Conservation (phyloP, 1,284 basidiomycete species). For the Pseudozyma hubeiensis region DNA sequence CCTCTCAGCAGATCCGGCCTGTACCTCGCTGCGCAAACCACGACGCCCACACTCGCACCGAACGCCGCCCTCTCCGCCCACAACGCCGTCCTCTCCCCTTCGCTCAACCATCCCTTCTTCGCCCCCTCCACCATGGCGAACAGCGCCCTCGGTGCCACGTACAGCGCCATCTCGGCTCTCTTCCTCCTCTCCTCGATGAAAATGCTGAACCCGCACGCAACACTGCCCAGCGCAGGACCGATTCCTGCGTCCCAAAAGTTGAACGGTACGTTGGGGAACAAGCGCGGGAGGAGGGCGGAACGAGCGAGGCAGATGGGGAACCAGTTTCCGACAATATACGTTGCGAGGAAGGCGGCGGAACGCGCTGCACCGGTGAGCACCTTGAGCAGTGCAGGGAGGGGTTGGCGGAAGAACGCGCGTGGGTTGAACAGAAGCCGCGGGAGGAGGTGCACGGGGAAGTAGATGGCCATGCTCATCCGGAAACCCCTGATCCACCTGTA, state of each 20-base stretch:
- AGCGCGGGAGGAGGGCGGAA: constrained; percentile 43
- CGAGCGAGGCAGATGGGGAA: constrained; percentile 61
- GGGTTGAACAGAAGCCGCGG: constrained; percentile 68
- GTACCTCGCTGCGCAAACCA: constrained; percentile 51
- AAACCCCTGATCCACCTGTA: constrained; percentile 67
- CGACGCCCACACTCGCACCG: constrained; percentile 48
- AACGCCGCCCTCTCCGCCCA: constrained; percentile 57
- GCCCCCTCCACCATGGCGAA: constrained; percentile 60
- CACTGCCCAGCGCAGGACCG: constrained; percentile 38
- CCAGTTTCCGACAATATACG: constrained; percentile 69
- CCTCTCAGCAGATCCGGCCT: constrained; percentile 58
- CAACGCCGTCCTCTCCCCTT: constrained; percentile 47
- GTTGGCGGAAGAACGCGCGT: constrained; percentile 43
- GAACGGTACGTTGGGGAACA: constrained; percentile 49
- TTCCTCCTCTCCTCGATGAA: constrained; percentile 69
- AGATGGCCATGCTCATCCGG: constrained; percentile 68
- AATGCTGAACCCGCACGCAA: constrained; percentile 59
- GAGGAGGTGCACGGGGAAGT: constrained; percentile 69
- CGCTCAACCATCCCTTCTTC: constrained; percentile 54
- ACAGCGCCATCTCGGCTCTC: constrained; percentile 69
- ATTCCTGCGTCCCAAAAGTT: constrained; percentile 60
- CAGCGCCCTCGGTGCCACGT: constrained; percentile 69
- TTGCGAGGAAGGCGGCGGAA: constrained; percentile 69
- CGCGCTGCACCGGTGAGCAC: constrained; percentile 65
- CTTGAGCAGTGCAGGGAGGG: constrained; percentile 48